These are phyloP conservation scores for Myriosclerotinia duriaeana DNA, from an alignment of 2,329 filamentous ascomycete species.

Conservation along the genomic window DNA sequence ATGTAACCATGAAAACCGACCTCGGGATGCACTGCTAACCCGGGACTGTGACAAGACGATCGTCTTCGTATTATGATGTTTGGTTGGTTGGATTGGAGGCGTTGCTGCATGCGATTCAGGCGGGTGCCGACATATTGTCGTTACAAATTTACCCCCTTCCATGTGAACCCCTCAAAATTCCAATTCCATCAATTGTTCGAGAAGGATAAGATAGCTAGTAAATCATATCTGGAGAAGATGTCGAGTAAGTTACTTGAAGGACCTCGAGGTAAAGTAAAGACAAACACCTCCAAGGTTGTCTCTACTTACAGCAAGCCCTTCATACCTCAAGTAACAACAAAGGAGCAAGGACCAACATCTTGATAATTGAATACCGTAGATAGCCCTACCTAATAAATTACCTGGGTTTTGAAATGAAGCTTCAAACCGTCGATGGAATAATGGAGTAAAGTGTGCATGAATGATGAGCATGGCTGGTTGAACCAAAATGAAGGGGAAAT, in stretches of 20 bases:
- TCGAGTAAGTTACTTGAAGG: not conserved
- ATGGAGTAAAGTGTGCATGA: conserved; percentile 2
- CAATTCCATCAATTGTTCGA: conserved; percentile 18
- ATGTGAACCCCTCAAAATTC: conserved; percentile 2
- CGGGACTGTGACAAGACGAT: conserved; percentile 23
- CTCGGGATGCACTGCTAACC: conserved; percentile 21
- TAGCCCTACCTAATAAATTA: conserved; percentile 13
- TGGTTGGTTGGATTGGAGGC: conserved; percentile 17
- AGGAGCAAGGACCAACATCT: not conserved
- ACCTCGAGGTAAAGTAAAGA: not conserved
- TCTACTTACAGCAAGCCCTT: not conserved
- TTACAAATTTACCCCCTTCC: not conserved
- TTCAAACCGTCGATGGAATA: conserved; percentile 7
- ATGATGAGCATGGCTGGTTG: not conserved
- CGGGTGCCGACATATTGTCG: conserved; percentile 12
- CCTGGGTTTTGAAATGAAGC: conserved; percentile 9
- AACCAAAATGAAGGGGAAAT: conserved; percentile 14
- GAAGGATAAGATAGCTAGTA: not conserved
- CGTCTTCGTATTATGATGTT: conserved; percentile 1
- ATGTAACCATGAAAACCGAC: not conserved
- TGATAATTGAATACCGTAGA: conserved; percentile 10
- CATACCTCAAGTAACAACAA: too few species aligned
- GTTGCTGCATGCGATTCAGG: conserved; percentile 9
- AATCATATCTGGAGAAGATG: not conserved
- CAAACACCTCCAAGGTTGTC: not conserved